Evolutionary conservation across 345 rosid species (phyloP).

Genomic region (Rhizophora apiculata): DNA sequence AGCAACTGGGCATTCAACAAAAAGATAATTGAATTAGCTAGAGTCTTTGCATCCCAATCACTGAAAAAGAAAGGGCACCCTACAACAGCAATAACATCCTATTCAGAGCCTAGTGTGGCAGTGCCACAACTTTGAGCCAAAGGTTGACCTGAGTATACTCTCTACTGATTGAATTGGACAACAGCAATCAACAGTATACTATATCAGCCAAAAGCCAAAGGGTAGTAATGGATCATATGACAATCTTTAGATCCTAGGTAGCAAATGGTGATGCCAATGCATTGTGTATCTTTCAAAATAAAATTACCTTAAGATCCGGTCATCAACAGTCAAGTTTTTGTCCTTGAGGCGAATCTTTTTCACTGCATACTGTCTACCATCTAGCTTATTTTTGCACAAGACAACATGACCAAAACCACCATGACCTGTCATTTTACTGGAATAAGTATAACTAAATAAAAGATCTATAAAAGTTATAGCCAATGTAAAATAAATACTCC

Average conservation of each 20-base stretch:
- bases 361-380: slow-evolving; percentile 96
- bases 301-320: slow-evolving; percentile 72
- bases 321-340: slow-evolving; percentile 67
- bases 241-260: not conserved
- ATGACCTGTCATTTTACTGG: slow-evolving; percentile 49
- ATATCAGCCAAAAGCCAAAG: not conserved
- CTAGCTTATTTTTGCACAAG: slow-evolving; percentile 89
- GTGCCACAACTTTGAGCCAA: no score
- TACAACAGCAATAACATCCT: not conserved
- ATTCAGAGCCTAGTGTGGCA: no score
- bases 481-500: not conserved
- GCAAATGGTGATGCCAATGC: slow-evolving; percentile 1
- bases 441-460: not conserved
- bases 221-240: not conserved
- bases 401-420: slow-evolving; percentile 97
- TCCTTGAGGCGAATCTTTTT: slow-evolving; percentile 95
- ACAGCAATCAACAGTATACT: not conserved
- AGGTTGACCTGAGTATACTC: not conserved
- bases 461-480: not conserved
- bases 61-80: not conserved
- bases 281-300: slow-evolving; percentile 9
- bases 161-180: not conserved
- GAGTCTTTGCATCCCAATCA: not conserved
- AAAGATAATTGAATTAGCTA: not conserved
- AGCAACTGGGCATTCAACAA: not conserved